Conservation (phyloP, 441 rosid species). For the Bruguiera hainesii region DNA sequence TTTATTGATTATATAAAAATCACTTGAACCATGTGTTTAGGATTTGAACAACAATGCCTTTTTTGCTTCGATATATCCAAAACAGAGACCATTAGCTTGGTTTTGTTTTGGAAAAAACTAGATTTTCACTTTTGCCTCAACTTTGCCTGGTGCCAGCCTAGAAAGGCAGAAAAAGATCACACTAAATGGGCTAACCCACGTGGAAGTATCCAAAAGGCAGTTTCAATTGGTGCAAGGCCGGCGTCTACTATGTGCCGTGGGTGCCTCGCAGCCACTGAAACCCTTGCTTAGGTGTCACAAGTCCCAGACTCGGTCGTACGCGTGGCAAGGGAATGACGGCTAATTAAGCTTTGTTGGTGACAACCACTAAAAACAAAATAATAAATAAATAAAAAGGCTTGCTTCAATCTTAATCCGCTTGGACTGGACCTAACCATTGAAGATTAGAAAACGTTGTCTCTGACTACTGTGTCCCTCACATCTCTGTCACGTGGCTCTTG, state of each 20-base stretch:
- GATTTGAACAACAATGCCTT: too few relatives aligned
- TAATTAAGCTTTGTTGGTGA: not conserved
- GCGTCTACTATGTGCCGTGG: conserved; percentile 2
- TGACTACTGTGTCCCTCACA: conserved; percentile 16
- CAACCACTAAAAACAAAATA: not conserved
- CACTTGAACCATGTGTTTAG: too few relatives aligned
- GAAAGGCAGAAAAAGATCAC: not conserved
- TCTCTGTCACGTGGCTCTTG: conserved; percentile 43
- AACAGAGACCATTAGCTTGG: not conserved
- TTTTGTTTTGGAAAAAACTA: not conserved
- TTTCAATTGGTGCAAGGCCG: not conserved
- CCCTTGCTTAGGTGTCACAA: conserved; percentile 14
- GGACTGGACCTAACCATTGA: conserved; percentile 6
- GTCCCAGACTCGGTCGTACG: not conserved
- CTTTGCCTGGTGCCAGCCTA: conserved; percentile 1
- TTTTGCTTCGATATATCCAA: not conserved
- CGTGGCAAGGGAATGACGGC: conserved; percentile 27
- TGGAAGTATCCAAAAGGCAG: conserved; percentile 1
- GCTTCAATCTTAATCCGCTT: conserved; percentile 4
- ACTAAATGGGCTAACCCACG: not conserved
- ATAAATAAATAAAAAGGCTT: not conserved
- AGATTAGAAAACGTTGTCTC: not conserved
- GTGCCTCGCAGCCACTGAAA: conserved; percentile 17
- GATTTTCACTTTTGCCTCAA: not conserved
- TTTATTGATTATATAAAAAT: too few relatives aligned